Conservation (phyloP, 768 basidiomycete genomes). For the Lactifluus hygrophoroides region DNA sequence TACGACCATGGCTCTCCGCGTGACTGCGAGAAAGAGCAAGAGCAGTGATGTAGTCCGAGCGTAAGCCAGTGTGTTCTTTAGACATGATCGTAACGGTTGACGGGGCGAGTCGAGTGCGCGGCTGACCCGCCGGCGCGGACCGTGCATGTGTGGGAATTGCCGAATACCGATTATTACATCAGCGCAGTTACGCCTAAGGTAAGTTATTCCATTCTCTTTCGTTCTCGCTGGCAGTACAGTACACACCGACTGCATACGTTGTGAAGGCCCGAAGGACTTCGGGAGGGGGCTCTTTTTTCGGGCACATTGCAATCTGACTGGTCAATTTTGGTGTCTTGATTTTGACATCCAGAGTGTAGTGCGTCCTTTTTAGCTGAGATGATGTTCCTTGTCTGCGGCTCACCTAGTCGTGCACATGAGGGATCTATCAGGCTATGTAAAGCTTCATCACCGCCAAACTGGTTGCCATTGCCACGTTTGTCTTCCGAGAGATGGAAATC, state of each 20-base stretch:
- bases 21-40: constrained; percentile 11
- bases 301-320: constrained; percentile 39
- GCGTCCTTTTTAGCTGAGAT: constrained; percentile 24
- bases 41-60: constrained; percentile 16
- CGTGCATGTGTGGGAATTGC: neutral
- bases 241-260: constrained; percentile 31
- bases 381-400: constrained; percentile 22
- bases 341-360: constrained; percentile 24
- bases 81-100: constrained; percentile 6
- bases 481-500: constrained; percentile 21
- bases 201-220: no score
- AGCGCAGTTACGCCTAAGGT: no score
- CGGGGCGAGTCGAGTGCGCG: no score
- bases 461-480: constrained; percentile 21
- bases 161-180: no score
- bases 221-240: no score
- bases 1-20: neutral
- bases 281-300: constrained; percentile 20
- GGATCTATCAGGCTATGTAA: neutral
- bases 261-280: constrained; percentile 4
- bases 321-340: constrained; percentile 24
- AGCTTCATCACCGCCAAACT: constrained; percentile 23
- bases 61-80: constrained; percentile 2
- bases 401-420: constrained; percentile 16
- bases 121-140: no score